Base-by-base conservation (phyloP, 139 green algal species). In the Closterium sp. region DNA sequence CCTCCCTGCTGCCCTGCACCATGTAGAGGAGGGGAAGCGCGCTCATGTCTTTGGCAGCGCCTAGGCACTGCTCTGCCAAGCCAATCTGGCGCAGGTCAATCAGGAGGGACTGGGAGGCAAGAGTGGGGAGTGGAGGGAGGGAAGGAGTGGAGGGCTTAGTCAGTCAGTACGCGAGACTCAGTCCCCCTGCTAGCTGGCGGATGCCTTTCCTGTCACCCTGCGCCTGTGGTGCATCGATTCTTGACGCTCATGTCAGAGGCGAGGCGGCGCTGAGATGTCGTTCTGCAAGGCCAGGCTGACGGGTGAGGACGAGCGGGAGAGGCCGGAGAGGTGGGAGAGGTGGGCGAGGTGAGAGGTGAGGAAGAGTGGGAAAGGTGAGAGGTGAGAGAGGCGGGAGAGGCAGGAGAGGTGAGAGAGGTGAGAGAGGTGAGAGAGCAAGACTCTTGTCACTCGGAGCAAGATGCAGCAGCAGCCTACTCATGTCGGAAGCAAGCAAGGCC, bases 11-110 rank as follows among this genome's bases (percentile, higher is more conserved):
- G 31, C 91, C 95, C 19, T 66, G 66, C 10, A 92, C 84, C n/a
- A 94, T 95, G 36, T 95, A 95, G 84, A 99, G 94, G 93, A 99
- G 96, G 92, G 99, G 95, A 92, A 98, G 93, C 2, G 97, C 98
- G 10, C 92, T 96, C 86, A 98, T 94, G 95, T 99, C 98, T 81
- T 94, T 93, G 3, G 97, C 97, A 19, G 94, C 94, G 0, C 87
- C 64, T 33, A 99, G 94, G 94, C 97, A 99, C 21, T 94, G 55
- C 81, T 95, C 90, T 9, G 97, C 97, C 38, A 98, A 86, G 0
- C 94, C 90, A n/a, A 98, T 93, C 89, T 97, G 66, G 55, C n/a
- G n/a, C n/a, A 98, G 88, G 0, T 94, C 90, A n/a, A 98, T 93
- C 89, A 97, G 66, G 55, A 76, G 55, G 25, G 55, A 76, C 0